These are phyloP conservation scores for Lizonia empirigonia DNA, from an alignment of 2,329 filamentous ascomycete genomes.

Conservation along the genomic window DNA sequence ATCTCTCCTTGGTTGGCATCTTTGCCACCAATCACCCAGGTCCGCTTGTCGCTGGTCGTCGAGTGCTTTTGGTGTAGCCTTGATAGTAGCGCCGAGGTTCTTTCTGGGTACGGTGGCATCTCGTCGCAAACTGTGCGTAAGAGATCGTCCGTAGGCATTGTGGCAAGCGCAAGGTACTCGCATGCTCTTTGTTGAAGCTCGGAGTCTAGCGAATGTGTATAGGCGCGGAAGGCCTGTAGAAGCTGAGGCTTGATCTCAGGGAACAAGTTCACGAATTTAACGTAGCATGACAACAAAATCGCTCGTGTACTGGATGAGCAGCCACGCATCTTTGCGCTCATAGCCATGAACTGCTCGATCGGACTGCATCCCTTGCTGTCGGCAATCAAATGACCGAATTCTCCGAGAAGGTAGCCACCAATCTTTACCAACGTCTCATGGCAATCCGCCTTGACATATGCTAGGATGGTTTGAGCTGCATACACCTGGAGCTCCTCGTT, in stretches of 20 bases:
- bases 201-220: constrained; percentile 92
- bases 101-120: constrained; percentile 97
- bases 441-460: constrained; percentile 93
- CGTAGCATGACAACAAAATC: constrained; percentile 91
- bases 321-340: constrained; percentile 86
- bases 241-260: constrained; percentile 98
- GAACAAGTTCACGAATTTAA: constrained; percentile 98
- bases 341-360: constrained; percentile 93
- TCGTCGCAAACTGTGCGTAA: constrained; percentile 94
- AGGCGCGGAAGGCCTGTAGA: constrained; percentile 84
- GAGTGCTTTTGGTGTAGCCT: constrained; percentile 93
- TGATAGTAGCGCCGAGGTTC: constrained; percentile 88
- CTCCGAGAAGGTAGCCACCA: constrained; percentile 91
- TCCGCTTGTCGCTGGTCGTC: constrained; percentile 90
- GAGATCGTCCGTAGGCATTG: constrained; percentile 85
- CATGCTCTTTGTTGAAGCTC: constrained; percentile 96
- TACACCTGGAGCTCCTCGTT: constrained; percentile 98
- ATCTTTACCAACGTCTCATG: constrained; percentile 99
- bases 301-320: constrained; percentile 89
- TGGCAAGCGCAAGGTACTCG: constrained; percentile 88
- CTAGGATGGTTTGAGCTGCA: constrained; percentile 88
- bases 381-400: constrained; percentile 95
- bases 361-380: constrained; percentile 91
- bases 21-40: constrained; percentile 97
- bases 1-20: constrained; percentile 90